phyloP scores from a whole-genome alignment of 1,139 yeast genomes.

The Yamadazyma triangularis region DNA sequence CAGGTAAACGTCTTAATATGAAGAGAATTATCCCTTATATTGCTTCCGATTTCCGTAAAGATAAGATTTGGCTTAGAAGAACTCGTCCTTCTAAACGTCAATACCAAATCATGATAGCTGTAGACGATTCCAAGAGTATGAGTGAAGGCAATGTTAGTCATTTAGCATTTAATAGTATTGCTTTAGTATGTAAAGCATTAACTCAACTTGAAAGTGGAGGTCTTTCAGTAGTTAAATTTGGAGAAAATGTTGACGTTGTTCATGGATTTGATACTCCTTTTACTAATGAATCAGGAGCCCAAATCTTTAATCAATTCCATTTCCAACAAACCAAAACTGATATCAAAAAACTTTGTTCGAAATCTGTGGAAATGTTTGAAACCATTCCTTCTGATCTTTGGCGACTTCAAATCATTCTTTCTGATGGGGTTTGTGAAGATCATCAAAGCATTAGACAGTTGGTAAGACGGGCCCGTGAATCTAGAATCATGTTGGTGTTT shows the following conservation, averaged over 20 bases:
- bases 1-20: slow-evolving; percentile 97
- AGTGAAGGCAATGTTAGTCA: slow-evolving; percentile 86
- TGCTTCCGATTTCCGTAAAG: slow-evolving; percentile 96
- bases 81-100: slow-evolving; percentile 97
- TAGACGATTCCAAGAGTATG: slow-evolving; percentile 98
- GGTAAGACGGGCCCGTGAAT: slow-evolving; percentile 89
- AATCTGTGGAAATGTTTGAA: slow-evolving; percentile 71
- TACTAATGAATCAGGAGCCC: slow-evolving; percentile 74
- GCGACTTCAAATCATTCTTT: slow-evolving; percentile 88
- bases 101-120: slow-evolving; percentile 95
- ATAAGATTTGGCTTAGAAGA: slow-evolving; percentile 96
- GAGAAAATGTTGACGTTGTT: slow-evolving; percentile 76
- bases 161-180: slow-evolving; percentile 91
- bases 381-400: slow-evolving; percentile 65
- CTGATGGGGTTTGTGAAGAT: slow-evolving; percentile 97
- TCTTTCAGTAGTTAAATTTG: slow-evolving; percentile 85
- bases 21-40: slow-evolving; percentile 96
- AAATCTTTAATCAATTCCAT: slow-evolving; percentile 82
- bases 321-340: slow-evolving; percentile 89
- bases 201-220: slow-evolving; percentile 95
- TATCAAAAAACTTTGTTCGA: slow-evolving; percentile 65
- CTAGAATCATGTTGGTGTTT: slow-evolving; percentile 91
- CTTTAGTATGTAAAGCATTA: slow-evolving; percentile 89
- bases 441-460: slow-evolving; percentile 77
- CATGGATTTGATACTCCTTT: slow-evolving; percentile 90